Conservation (phyloP, 2,329 filamentous ascomycete species). For the Cercospora zeina region DNA sequence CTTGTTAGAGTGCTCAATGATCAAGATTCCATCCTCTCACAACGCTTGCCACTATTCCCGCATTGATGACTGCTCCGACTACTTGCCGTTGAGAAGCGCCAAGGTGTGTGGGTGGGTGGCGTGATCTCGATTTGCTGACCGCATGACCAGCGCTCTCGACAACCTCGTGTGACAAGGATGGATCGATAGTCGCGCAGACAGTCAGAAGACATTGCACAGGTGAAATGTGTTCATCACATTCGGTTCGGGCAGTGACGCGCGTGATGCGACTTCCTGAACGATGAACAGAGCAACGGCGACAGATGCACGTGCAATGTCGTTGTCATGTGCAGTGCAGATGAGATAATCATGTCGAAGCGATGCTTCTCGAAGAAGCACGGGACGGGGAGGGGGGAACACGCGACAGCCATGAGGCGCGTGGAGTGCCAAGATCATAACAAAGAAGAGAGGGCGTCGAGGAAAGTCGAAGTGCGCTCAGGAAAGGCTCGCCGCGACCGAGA, state of each 20-base stretch:
- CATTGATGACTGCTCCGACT: background rate
- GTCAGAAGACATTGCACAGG: background rate
- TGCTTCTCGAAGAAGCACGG: too few species aligned
- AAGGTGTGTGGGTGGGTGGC: conserved; percentile 5
- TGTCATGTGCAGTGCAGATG: background rate
- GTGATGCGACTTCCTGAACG: background rate
- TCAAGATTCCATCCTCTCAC: background rate
- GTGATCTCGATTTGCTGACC: background rate
- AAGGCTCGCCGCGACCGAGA: conserved; percentile 14
- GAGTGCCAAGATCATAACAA: conserved; percentile 15
- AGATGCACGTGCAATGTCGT: background rate
- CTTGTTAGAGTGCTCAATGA: conserved; percentile 12
- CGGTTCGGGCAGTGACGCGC: background rate
- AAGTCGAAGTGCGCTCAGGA: conserved; percentile 10
- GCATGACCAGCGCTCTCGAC: background rate
- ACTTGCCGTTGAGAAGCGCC: background rate
- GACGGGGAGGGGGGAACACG: background rate
- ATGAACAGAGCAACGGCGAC: background rate
- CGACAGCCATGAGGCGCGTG: conserved; percentile 3
- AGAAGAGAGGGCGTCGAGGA: background rate
- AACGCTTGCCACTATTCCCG: background rate
- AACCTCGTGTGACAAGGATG: background rate
- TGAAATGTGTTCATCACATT: background rate
- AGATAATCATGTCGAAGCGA: background rate
- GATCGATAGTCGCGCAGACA: background rate